Conservation (phyloP, 805 yeast genomes). For the Pichia manshurica region DNA sequence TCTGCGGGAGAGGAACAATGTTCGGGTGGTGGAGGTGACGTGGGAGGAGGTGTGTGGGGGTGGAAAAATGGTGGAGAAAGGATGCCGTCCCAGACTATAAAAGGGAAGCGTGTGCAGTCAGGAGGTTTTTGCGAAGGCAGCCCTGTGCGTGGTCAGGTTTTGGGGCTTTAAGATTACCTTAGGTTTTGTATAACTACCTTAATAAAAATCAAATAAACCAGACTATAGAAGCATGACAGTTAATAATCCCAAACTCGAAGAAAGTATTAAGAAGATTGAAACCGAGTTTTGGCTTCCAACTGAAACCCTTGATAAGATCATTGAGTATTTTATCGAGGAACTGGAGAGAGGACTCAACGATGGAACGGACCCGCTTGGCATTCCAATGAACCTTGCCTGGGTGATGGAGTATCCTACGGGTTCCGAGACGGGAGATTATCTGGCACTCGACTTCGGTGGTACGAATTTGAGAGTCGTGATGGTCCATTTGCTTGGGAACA, state of each 20-base stretch:
- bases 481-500: conserved; percentile 57
- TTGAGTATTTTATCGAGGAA: conserved; percentile 46
- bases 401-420: conserved; percentile 56
- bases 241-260: conserved; percentile 21
- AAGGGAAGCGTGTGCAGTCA: too few species aligned
- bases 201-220: too few species aligned
- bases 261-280: conserved; percentile 31
- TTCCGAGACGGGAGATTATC: conserved; percentile 50
- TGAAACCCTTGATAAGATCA: conserved; percentile 38
- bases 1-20: too few species aligned
- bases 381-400: conserved; percentile 60
- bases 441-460: conserved; percentile 60
- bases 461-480: conserved; percentile 56
- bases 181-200: too few species aligned
- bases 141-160: too few species aligned
- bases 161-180: too few species aligned
- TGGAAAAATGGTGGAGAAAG: too few species aligned
- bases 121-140: too few species aligned
- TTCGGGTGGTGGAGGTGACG: too few species aligned
- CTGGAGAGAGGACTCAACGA: conserved; percentile 49
- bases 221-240: conserved; percentile 4
- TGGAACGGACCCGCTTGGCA: conserved; percentile 40
- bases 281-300: conserved; percentile 38
- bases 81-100: too few species aligned
- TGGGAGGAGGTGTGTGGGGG: too few species aligned